phyloP scores from a whole-genome alignment of 352 stramenopile species.

The Halophytophthora batemanensis region DNA sequence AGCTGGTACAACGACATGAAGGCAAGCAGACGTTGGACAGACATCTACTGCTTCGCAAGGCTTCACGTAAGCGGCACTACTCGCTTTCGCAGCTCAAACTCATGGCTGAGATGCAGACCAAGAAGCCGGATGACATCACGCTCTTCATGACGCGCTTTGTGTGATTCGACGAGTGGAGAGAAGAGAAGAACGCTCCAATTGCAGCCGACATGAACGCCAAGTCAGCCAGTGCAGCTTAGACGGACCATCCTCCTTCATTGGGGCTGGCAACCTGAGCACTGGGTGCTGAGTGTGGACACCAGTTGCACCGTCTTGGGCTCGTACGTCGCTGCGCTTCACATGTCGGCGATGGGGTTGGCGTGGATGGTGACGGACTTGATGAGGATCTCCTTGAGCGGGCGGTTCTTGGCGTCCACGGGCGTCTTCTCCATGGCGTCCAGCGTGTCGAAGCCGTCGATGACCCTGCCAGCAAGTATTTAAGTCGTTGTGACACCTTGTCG shows the following conservation, averaged over 20 bases:
- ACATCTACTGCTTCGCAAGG: slow-evolving; percentile 48
- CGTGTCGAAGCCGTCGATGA: slow-evolving; percentile 96
- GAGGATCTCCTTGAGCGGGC: slow-evolving; percentile 85
- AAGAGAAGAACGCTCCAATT: not conserved
- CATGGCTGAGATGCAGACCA: slow-evolving; percentile 72
- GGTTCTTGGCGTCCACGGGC: slow-evolving; percentile 90
- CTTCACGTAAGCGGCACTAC: slow-evolving; percentile 66
- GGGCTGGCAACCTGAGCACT: not conserved
- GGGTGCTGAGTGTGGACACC: too few relatives aligned
- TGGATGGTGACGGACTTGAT: slow-evolving; percentile 90
- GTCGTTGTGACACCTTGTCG: slow-evolving; percentile 3
- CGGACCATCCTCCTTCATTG: slow-evolving; percentile 1
- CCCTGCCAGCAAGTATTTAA: slow-evolving; percentile 27
- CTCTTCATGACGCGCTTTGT: slow-evolving; percentile 63
- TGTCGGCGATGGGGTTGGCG: slow-evolving; percentile 90
- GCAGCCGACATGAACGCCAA: not conserved
- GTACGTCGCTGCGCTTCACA: slow-evolving; percentile 13
- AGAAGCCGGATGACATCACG: slow-evolving; percentile 81
- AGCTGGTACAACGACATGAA: slow-evolving; percentile 50
- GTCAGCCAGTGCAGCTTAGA: slow-evolving; percentile 2
- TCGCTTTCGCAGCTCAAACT: slow-evolving; percentile 61
- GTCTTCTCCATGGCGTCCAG: slow-evolving; percentile 96
- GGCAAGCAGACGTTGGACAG: slow-evolving; percentile 49
- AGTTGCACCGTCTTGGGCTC: not conserved
- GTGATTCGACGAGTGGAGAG: slow-evolving; percentile 10